These are phyloP conservation scores for Penicillium taxi DNA, from an alignment of 495 filamentous ascomycete species.

Conservation along the genomic window DNA sequence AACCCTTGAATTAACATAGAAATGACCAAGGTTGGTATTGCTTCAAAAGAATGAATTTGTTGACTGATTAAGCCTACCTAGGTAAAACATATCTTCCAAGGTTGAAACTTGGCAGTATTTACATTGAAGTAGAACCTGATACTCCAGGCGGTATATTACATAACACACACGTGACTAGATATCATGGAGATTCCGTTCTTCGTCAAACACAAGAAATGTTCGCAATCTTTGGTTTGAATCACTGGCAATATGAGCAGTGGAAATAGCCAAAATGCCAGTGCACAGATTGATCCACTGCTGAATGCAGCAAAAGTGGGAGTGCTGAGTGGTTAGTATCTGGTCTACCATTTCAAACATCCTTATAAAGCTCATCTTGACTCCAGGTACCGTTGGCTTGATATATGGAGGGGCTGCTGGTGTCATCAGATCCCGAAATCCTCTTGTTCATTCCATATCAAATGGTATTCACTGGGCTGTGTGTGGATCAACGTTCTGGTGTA, in stretches of 20 bases:
- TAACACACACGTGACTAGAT: slow-evolving; percentile 2
- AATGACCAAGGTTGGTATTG: no score
- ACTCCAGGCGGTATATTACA: slow-evolving; percentile 4
- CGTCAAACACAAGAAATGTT: slow-evolving; percentile 5
- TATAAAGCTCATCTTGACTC: slow-evolving; percentile 3
- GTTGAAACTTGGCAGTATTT: no score
- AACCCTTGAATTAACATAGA: no score
- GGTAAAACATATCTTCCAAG: no score
- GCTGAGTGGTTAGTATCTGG: slow-evolving; percentile 40
- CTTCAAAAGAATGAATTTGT: no score
- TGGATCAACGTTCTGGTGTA: slow-evolving; percentile 72
- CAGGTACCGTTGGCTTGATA: slow-evolving; percentile 64
- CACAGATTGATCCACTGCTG: slow-evolving; percentile 20
- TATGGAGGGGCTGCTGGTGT: slow-evolving; percentile 63
- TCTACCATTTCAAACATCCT: not conserved
- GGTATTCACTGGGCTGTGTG: slow-evolving; percentile 75
- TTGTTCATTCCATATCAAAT: slow-evolving; percentile 62
- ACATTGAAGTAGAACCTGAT: no score
- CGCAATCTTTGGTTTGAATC: slow-evolving; percentile 4
- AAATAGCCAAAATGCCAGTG: slow-evolving; percentile 8
- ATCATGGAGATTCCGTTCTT: slow-evolving; percentile 3
- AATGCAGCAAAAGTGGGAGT: slow-evolving; percentile 45
- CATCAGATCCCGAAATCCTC: slow-evolving; percentile 53
- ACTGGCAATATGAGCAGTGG: slow-evolving; percentile 27
- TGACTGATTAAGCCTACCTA: no score